These are phyloP conservation scores for Zoysia japonica DNA, from an alignment of 176 grass and related monocot species.

Conservation along the genomic window DNA sequence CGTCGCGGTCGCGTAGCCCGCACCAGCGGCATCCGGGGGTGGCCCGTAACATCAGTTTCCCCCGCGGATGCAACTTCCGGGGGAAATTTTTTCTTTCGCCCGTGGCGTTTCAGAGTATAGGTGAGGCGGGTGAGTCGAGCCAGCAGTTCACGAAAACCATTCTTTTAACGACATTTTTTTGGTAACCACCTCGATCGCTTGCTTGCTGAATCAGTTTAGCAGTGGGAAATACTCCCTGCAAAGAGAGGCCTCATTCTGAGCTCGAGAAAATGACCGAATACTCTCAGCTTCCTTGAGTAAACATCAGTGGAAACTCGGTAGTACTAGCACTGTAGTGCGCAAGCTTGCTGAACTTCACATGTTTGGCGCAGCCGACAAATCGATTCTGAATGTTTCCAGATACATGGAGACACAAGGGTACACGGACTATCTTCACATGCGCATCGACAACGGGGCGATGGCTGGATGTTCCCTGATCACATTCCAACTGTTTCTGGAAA, in stretches of 20 bases:
- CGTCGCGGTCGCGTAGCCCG: not conserved
- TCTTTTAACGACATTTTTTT: not conserved
- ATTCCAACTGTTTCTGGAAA: not conserved
- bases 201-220: not conserved
- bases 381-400: not conserved
- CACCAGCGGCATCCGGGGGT: not conserved
- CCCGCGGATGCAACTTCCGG: conserved; percentile 10
- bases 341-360: not conserved
- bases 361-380: not conserved
- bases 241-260: not conserved
- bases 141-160: not conserved
- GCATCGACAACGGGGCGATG: not conserved
- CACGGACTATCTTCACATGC: not conserved
- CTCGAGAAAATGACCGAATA: not conserved
- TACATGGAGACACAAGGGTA: no score
- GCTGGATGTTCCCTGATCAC: not conserved
- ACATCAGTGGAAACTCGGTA: not conserved
- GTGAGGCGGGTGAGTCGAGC: not conserved
- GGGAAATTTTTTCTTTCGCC: not conserved
- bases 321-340: not conserved
- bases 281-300: not conserved
- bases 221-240: not conserved
- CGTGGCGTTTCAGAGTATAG: not conserved
- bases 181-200: not conserved
- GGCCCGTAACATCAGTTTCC: conserved; percentile 18